Base-by-base conservation (phyloP, 1,139 yeast species). In the Saccharomyces hybrid region DNA sequence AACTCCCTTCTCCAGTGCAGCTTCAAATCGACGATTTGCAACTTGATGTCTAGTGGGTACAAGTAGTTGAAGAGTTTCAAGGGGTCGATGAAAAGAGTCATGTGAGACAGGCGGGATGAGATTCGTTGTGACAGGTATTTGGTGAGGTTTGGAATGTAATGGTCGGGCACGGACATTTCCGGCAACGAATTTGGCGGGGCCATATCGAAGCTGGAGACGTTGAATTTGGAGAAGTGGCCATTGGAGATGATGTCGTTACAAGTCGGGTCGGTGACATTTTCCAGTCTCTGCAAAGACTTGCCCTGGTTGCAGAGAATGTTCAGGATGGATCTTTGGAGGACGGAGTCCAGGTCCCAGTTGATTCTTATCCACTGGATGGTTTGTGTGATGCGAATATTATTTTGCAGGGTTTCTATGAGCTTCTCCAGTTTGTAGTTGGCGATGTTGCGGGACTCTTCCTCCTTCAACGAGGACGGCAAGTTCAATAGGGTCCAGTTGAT, bases 171-270 rank as follows among this genome's bases (percentile, higher is more conserved):
- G 2, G 64, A 61, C 16, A 62, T 54, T 34, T 69, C 67, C 3
- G 76, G 75, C n/a, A 70, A 54, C 2, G 73, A 62, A 51, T 67
- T 63, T 42, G 76, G 76, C n/a, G 78, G 77, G 0, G 77, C 76
- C 60, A 74, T 63, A 54, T 74, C 77, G 44, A 75, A 65, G 51
- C 74, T 71, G 1, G 63, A 59, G 9, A 74, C 60, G 51, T 67
- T 65, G 2, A 53, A 44, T n/a, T 57, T 55, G 1, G 67, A 67
- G 8, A 60, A 58, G 2, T 54, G 52, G 3, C 73, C 68, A 25
- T 55, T 52, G 8, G 70, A 66, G 16, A 74, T 68, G 4, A 69
- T 70, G 28, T 66, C 66, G 58, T 71, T 73, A 50, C 75, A 66
- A 7, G 60, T 54, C 19, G 74, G 73, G 50, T 73, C 72, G 2